Evolutionary conservation across 2,329 filamentous ascomycete species (phyloP), one percentile per base, ranked within the genome.

Genomic region (Fusarium nisikadoi): DNA sequence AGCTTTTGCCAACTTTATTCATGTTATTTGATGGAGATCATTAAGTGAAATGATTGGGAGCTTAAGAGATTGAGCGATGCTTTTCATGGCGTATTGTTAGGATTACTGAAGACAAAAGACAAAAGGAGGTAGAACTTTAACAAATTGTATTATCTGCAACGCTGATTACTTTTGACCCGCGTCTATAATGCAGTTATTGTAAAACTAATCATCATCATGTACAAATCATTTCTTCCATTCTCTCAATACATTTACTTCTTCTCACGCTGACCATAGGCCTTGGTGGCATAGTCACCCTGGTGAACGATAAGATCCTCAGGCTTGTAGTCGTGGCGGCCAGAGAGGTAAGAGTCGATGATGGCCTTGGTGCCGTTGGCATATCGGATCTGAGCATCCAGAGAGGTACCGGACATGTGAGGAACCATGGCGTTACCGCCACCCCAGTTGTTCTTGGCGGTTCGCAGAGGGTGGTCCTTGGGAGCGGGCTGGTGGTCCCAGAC

Each of bases 401-500:
- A 97, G 65, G 95, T 98, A 81, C 96, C 96, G 17, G 94, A 97
- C 94, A 98, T 97, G 91, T 98, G 96, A 63, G 96, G 94, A 68
- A 98, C 95, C 93, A 96, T 99, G 85, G 95, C 96, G 86, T 98
- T 98, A 81, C 96, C 96, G 80, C 95, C 96, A 77, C 95, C 95
- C 88, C 94, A 97, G 81, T 93, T 93, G 89, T 95, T 96, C 89
- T 95, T 92, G 82, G 94, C 95, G 82, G 92, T 93, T 82, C 96
- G 94, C 80, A 99, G 93, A 67, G 91, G 90, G 89, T 99, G 96
- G 81, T 98, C 95, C 84, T 91, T 89, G 80, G 95, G 95, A 27
- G 96, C 96, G 78, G 96, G 96, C 89, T 99, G 96, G 72, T 95
- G 95, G 94, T 94, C 97, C 95, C 95, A 98, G 79, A 96, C 93